These are phyloP conservation scores for Nannizziopsis arthrosporioides DNA, from an alignment of 2,329 filamentous ascomycete species.

Conservation along the genomic window DNA sequence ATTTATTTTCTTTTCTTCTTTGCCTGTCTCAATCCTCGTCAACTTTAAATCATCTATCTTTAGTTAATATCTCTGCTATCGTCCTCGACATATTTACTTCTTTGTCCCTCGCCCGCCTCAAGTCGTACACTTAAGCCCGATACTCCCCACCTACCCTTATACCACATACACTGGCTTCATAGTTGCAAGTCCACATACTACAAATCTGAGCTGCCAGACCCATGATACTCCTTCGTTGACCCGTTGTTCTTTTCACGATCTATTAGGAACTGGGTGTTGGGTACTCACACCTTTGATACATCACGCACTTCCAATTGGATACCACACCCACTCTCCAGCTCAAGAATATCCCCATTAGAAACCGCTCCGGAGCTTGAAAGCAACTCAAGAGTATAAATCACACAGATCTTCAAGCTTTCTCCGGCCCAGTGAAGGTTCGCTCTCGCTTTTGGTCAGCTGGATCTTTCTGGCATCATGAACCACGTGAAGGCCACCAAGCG, in stretches of 20 bases:
- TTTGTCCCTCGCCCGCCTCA: neutral
- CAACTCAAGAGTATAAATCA: neutral
- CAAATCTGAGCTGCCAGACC: neutral
- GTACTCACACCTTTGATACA: too few relatives aligned
- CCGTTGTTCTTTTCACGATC: too few relatives aligned
- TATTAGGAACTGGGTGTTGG: too few relatives aligned
- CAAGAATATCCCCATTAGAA: too few relatives aligned
- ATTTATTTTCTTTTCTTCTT: neutral
- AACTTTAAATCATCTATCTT: neutral
- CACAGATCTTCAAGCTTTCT: neutral
- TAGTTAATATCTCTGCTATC: neutral
- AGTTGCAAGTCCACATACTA: neutral
- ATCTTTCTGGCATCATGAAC: constrained; percentile 5
- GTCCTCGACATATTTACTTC: neutral
- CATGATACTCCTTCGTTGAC: neutral
- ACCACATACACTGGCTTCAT: neutral
- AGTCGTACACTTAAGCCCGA: neutral
- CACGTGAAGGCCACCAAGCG: constrained; percentile 11
- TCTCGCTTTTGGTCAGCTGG: constrained; percentile 3
- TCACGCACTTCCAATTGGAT: too few relatives aligned
- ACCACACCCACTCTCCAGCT: too few relatives aligned
- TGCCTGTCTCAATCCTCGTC: neutral
- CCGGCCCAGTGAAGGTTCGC: neutral
- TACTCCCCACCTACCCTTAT: neutral
- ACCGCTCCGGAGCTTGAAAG: neutral